Evolutionary conservation across 208 protist species (phyloP).

Genomic region (Trypanosoma platydactyli): DNA sequence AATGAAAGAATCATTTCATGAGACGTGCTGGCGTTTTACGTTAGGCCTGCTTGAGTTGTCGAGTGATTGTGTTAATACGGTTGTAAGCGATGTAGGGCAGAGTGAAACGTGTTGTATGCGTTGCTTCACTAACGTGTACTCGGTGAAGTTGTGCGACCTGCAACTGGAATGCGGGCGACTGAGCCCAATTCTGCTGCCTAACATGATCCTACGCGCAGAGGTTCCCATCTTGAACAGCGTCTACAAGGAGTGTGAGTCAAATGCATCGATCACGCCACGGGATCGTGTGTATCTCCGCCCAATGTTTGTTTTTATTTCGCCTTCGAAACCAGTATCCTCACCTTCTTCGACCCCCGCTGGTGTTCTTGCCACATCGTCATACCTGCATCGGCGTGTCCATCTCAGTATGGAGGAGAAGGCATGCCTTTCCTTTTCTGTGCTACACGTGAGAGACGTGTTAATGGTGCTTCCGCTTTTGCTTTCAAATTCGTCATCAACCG

Average conservation of each 20-base stretch:
- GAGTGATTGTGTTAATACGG: conserved; percentile 9
- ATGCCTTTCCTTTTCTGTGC: conserved; percentile 13
- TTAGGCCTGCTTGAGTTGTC: background rate
- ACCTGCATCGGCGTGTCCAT: conserved; percentile 6
- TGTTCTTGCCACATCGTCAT: background rate
- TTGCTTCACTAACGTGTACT: conserved; percentile 20
- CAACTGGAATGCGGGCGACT: background rate
- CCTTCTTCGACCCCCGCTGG: too few species aligned
- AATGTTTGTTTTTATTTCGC: conserved; percentile 17
- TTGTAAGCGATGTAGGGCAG: background rate
- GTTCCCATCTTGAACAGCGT: conserved; percentile 5
- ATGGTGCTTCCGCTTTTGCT: background rate
- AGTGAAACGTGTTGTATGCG: background rate
- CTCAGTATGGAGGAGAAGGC: conserved; percentile 6
- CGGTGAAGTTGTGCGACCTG: background rate
- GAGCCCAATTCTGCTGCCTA: conserved; percentile 10
- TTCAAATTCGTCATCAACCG: background rate
- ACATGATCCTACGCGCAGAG: conserved; percentile 1
- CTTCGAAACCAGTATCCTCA: background rate
- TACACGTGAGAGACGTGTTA: conserved; percentile 15
- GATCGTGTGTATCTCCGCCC: conserved; percentile 15
- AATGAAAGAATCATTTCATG: background rate
- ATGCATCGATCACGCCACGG: conserved; percentile 4
- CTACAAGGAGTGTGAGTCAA: conserved; percentile 11
- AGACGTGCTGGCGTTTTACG: conserved; percentile 8